phyloP scores from a whole-genome alignment of 2,329 filamentous ascomycete species.

The Trichothecium roseum region DNA sequence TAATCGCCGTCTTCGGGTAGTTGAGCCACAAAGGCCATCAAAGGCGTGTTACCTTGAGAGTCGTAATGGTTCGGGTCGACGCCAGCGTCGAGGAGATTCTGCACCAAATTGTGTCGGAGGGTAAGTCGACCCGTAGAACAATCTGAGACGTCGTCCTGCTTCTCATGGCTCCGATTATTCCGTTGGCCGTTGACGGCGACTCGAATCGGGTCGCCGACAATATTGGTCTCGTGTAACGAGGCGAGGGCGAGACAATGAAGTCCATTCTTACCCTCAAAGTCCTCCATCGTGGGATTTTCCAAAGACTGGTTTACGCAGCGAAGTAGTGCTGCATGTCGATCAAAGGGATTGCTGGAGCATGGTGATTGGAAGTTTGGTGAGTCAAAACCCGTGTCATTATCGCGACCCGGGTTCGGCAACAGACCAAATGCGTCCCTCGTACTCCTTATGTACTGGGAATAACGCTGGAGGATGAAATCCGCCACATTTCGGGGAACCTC shows the following conservation, averaged over 20 bases:
- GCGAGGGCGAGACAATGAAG: constrained; percentile 48
- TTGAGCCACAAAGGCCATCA: constrained; percentile 44
- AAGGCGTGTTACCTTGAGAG: constrained; percentile 37
- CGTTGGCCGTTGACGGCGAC: background rate
- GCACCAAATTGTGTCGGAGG: constrained; percentile 14
- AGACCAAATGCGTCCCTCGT: constrained; percentile 40
- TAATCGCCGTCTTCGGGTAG: constrained; percentile 41
- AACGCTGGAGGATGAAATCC: constrained; percentile 21
- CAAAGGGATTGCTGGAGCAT: too few species aligned
- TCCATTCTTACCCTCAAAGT: constrained; percentile 39
- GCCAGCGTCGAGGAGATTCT: constrained; percentile 20
- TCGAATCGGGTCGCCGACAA: constrained; percentile 14
- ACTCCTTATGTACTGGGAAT: constrained; percentile 18
- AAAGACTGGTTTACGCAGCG: constrained; percentile 9
- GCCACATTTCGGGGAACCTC: constrained; percentile 15
- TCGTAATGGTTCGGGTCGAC: constrained; percentile 45
- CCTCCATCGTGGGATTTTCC: constrained; percentile 11
- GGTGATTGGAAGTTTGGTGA: too few species aligned
- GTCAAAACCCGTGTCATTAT: too few species aligned
- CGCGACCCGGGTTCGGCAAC: constrained; percentile 7
- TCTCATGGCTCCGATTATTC: constrained; percentile 4
- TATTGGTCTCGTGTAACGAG: constrained; percentile 29
- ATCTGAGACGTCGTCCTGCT: constrained; percentile 13
- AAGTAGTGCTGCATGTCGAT: constrained; percentile 5
- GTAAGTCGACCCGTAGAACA: constrained; percentile 19